Percentiles rank a stretch among this genome's conserved stretches.
phyloP scores from a whole-genome alignment of 2,329 filamentous ascomycete species.

The Helotiales sp. region DNA sequence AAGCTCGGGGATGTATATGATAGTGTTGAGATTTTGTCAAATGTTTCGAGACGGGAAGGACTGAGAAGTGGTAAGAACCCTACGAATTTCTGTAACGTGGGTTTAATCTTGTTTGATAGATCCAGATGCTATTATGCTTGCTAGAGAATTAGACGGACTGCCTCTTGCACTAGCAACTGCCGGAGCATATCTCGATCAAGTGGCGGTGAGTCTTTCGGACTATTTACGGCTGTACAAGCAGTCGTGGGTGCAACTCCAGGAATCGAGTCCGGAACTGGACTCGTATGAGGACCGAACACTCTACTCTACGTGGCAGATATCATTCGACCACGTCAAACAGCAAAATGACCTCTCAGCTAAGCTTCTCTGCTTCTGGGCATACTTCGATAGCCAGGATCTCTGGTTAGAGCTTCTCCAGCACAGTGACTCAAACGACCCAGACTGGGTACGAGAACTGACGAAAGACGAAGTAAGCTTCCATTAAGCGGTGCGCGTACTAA shows the following conservation, averaged over 20 bases:
- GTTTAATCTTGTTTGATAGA: slow-evolving; percentile 6
- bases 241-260: slow-evolving; percentile 11
- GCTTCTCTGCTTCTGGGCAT: slow-evolving; percentile 15
- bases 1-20: slow-evolving; percentile 17
- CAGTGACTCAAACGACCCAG: neutral
- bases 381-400: slow-evolving; percentile 21
- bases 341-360: slow-evolving; percentile 5
- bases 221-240: slow-evolving; percentile 19
- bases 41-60: slow-evolving; percentile 5
- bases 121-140: slow-evolving; percentile 14
- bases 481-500: slow-evolving; percentile 8
- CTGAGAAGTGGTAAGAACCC: slow-evolving; percentile 13
- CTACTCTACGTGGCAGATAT: too few species aligned
- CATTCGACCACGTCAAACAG: too few species aligned
- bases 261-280: too few species aligned
- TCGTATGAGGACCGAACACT: slow-evolving; percentile 21
- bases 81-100: slow-evolving; percentile 4
- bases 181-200: slow-evolving; percentile 19
- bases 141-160: slow-evolving; percentile 14
- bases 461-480: slow-evolving; percentile 21
- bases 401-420: slow-evolving; percentile 23
- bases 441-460: slow-evolving; percentile 17
- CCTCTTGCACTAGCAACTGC: slow-evolving; percentile 17
- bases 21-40: too few species aligned
- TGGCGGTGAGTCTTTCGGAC: slow-evolving; percentile 7